Base-by-base conservation (phyloP, 768 basidiomycete genomes). In the Asterophora parasitica region DNA sequence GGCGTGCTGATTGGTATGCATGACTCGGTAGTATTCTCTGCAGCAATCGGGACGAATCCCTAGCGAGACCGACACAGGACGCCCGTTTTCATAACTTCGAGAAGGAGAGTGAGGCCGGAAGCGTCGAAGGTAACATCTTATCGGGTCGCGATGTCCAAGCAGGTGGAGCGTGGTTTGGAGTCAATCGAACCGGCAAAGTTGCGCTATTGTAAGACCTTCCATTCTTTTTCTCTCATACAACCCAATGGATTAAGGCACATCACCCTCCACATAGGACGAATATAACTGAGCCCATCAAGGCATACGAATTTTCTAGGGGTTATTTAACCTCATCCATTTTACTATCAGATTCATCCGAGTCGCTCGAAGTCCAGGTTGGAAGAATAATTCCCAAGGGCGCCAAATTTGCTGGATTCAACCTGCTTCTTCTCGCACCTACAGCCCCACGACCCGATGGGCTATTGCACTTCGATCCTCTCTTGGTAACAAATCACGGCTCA, bases 141-240 rank as follows among this genome's bases (percentile, higher is more conserved):
- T 91, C 88, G 2, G 90, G 90, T 40, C 76, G 82, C 55, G 90
- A 92, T 65, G 59, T 72, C 16, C 68, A 68, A 40, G 88, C 82
- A 2, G 88, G 88, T 33, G 90, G 90, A 36, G 86, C 88, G 30
- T 92, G 90, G 90, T 75, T 89, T 58, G 90, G 90, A 10, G 65
- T 90, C 48, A 80, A 64, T 60, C 75, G 76, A 50, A 52, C 74
- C 50, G 90, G 90, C 17, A 76, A 76, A 54, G 66, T 89, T 46
- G 87, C 85, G 10, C 61, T 92, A 43, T 60, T 91, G 89, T 90
- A 64, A 65, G 88, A 47, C 3, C 64, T 39, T 43, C 26, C 50
- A 39, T 40, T 46, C 44, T 48, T 49, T 48, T 23, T 11, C 41
- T 48, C 31, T 34, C 33, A 31, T 35, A 55, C 50, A 20, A 36